Evolutionary conservation across 768 basidiomycete species (phyloP), one percentile per base, ranked within the genome.

Genomic region (Boletus rufocinnamomeus): DNA sequence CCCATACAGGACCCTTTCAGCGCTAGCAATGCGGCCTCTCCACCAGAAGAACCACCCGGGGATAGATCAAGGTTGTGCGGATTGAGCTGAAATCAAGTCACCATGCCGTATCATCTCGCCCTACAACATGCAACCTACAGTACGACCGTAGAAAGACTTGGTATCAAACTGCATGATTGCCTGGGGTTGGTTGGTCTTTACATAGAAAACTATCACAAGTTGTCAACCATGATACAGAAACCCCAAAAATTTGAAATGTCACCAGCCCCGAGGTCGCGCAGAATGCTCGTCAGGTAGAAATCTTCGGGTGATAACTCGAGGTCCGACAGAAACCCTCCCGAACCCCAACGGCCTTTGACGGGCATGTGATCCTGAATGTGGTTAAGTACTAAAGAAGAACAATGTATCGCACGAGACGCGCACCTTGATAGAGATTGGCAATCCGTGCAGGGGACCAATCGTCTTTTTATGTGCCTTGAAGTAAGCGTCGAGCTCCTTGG

Each of bases 31-130:
- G 83, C 80, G 4, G 75, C 73, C 65, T 82, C 83, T 28, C 83
- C 83, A 7, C 83, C 83, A 2, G 78, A 79, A 8, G 80, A 82
- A 21, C n/a, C n/a, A n/a, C n/a, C n/a, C n/a, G n/a, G n/a, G n/a
- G n/a, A n/a, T n/a, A n/a, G n/a, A n/a, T n/a, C 52, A 2, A 75
- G 68, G 59, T 82, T 82, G 68, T 71, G 65, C 1, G 83, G 83
- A 56, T 84, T 82, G 37, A 73, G 63, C 46, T 81, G 71, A 40
- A 46, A 48, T 23, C n/a, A 38, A 19, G 48, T 58, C 4, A 59
- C 25, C 14, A 17, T 30, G 17, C 5, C 0, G 6, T 27, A 34
- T 21, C 25, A 9, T 17, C 14, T 11, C 7, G 14, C 3, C 3
- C 4, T 1, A 10, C 19, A 46, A 13, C 17, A 7, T 17, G 21